Percentiles rank a stretch among this genome's conserved stretches.
Evolutionary conservation across 108 stramenopile genomes (phyloP).

Genomic region (Cylindrotheca fusiformis): DNA sequence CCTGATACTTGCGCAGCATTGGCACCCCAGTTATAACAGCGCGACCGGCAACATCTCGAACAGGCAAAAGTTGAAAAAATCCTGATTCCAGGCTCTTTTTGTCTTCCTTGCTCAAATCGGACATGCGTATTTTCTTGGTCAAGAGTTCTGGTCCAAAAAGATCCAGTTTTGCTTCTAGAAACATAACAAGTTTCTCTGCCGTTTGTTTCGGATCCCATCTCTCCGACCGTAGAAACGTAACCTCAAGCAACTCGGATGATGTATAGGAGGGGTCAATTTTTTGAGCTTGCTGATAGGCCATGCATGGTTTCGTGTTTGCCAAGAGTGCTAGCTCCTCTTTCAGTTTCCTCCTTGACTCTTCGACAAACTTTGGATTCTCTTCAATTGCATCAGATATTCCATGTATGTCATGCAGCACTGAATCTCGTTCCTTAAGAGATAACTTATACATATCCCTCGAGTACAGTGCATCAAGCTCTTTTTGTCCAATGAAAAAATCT

Average conservation of each 20-base stretch:
- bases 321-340: constrained; percentile 2
- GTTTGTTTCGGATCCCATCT: constrained; percentile 6
- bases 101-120: constrained; percentile 20
- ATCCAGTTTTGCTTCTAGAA: constrained; percentile 15
- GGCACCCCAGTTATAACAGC: constrained; percentile 13
- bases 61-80: constrained; percentile 20
- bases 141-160: constrained; percentile 12
- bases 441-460: constrained; percentile 18
- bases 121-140: neutral
- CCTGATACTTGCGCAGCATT: constrained; percentile 18
- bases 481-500: neutral
- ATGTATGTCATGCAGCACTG: constrained; percentile 19
- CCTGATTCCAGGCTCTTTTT: constrained; percentile 11
- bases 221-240: constrained; percentile 18
- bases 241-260: constrained; percentile 11
- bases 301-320: neutral
- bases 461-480: constrained; percentile 14
- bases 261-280: constrained; percentile 5
- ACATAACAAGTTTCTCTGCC: constrained; percentile 3
- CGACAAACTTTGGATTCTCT: constrained; percentile 17
- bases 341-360: constrained; percentile 5
- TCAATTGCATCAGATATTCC: constrained; percentile 8
- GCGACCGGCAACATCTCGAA: constrained; percentile 22
- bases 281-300: constrained; percentile 10
- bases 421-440: constrained; percentile 3